Evolutionary conservation across 176 grass and related monocot genomes (phyloP), one percentile per base, ranked within the genome.

Genomic region (Oryza australiensis): DNA sequence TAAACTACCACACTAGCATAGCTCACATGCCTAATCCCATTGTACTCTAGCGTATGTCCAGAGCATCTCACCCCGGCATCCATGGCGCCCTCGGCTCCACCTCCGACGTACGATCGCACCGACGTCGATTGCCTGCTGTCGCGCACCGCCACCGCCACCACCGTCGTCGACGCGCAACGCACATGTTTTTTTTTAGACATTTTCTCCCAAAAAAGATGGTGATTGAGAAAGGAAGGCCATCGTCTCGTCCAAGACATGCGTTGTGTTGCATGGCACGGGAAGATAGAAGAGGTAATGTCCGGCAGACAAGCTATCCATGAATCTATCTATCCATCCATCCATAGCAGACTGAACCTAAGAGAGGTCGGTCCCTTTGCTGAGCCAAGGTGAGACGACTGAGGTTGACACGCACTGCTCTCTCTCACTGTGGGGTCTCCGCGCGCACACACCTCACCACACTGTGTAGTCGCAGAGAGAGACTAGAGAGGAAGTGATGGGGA

Each of bases 1-100:
- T 81, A 75, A 67, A 75, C 45, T 75, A 86, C n/a, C 4, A 6
- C 14, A 27, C 8, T 68, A 40, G 43, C 77, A 55, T 59, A 78
- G 51, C 74, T 78, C 49, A 18, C 22, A 78, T 26, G 20, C 45
- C 24, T 13, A 48, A 49, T 60, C 63, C 27, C 13, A 22, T 81
- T 87, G 85, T 87, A 81, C 26, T 34, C 78, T 81, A 87, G 78
- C 78, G 70, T 48, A 41, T 63, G 85, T 87, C 64, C 35, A 46
- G 26, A 45, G 85, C 85, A 87, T 87, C 71, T 87, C 55, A 26
- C 33, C 33, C 78, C 78, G 78, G 81, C 78, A 87, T 9, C 74
- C 65, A 59, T 68, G 49, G 82, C 64, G 46, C 24, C 18, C 46
- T 75, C 34, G 84, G 84, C 70, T 86, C 70, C 84, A 74, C 71